Conservation (phyloP, 169 alveolate species). For the Cryptosporidium felis region DNA sequence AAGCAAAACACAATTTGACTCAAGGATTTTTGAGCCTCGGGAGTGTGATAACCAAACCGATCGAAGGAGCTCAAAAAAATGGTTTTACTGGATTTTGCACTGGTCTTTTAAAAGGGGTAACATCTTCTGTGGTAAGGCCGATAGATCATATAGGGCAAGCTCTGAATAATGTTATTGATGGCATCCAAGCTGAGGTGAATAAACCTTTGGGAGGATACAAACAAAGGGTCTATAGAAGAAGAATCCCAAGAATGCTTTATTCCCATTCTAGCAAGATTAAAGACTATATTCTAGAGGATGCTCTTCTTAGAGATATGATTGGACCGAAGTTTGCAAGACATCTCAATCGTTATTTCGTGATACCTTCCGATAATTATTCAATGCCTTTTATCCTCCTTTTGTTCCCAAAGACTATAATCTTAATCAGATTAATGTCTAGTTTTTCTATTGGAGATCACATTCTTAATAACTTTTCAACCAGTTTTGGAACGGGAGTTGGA, state of each 20-base stretch:
- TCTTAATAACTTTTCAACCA: background rate
- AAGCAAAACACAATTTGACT: constrained; percentile 86
- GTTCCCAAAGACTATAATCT: constrained; percentile 71
- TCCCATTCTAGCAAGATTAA: constrained; percentile 82
- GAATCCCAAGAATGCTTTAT: constrained; percentile 90
- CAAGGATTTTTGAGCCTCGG: constrained; percentile 88
- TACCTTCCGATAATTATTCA: constrained; percentile 71
- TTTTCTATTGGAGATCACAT: constrained; percentile 20
- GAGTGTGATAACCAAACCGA: constrained; percentile 88
- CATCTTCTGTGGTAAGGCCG: constrained; percentile 90
- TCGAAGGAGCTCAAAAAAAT: constrained; percentile 90
- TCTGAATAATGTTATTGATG: constrained; percentile 86
- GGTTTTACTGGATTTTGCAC: constrained; percentile 89
- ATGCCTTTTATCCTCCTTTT: constrained; percentile 74
- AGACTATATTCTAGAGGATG: constrained; percentile 80
- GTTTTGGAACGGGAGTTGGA: background rate
- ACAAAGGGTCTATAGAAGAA: constrained; percentile 76
- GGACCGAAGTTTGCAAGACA: constrained; percentile 81
- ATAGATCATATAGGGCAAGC: constrained; percentile 91
- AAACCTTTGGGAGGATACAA: constrained; percentile 81
- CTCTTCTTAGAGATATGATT: constrained; percentile 81
- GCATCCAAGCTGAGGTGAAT: constrained; percentile 85
- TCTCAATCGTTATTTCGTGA: constrained; percentile 78
- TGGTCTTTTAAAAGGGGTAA: constrained; percentile 91
- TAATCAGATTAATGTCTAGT: constrained; percentile 28